Evolutionary conservation across 129 eudicot species (phyloP).

Genomic region (Rutidosis leptorrhynchoides): DNA sequence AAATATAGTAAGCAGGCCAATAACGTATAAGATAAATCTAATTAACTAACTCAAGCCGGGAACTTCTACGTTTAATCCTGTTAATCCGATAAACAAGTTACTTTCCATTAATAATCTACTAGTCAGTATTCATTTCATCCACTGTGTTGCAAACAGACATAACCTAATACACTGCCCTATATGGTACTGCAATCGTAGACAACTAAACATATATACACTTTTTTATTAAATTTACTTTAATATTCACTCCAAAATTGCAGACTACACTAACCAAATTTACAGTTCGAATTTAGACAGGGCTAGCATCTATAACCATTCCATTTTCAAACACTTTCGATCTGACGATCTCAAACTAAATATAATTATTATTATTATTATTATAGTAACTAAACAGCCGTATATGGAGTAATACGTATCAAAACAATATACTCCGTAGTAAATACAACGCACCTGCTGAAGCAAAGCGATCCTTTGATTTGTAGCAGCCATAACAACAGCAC

Average conservation of each 20-base stretch:
- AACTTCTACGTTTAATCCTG: background rate
- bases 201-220: background rate
- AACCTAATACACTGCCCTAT: background rate
- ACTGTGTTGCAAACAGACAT: background rate
- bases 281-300: too few relatives aligned
- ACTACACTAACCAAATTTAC: too few relatives aligned
- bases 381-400: background rate
- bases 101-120: background rate
- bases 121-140: background rate
- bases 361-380: too few relatives aligned
- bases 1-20: background rate
- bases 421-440: background rate
- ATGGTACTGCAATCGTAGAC: background rate
- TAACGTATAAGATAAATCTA: background rate
- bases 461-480: constrained; percentile 86
- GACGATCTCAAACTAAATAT: too few relatives aligned
- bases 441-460: constrained; percentile 79
- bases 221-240: too few relatives aligned
- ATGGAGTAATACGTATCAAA: background rate
- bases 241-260: too few relatives aligned
- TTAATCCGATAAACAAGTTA: background rate
- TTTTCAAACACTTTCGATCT: background rate
- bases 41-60: background rate
- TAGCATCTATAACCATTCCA: background rate
- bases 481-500: constrained; percentile 98